Evolutionary conservation across 1,139 yeast species (phyloP).

Genomic region (Yamadazyma triangularis): DNA sequence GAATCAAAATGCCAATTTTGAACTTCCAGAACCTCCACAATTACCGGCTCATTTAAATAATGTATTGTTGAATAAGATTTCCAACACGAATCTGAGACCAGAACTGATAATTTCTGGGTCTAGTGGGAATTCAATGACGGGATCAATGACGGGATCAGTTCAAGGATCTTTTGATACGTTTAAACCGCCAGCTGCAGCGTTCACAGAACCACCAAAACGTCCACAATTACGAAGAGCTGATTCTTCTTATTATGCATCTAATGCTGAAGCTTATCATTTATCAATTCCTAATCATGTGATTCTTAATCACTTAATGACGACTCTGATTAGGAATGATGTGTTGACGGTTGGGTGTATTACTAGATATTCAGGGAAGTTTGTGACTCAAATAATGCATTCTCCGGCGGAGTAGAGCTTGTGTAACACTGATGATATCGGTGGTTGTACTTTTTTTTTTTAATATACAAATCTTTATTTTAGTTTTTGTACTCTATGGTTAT

Average conservation of each 20-base stretch:
- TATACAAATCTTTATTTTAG: too few relatives aligned
- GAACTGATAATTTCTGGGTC: too few relatives aligned
- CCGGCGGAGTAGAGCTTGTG: too few relatives aligned
- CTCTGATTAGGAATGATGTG: constrained; percentile 89
- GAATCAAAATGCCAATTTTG: constrained; percentile 44
- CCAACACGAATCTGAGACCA: too few relatives aligned
- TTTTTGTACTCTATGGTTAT: too few relatives aligned
- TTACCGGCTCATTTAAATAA: constrained; percentile 94
- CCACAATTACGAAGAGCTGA: constrained; percentile 54
- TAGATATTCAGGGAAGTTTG: constrained; percentile 84
- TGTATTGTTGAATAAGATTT: constrained; percentile 74
- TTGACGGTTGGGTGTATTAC: constrained; percentile 85
- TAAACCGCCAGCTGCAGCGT: constrained; percentile 16
- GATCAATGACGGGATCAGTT: too few relatives aligned
- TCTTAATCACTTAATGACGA: constrained; percentile 89
- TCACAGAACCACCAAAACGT: constrained; percentile 18
- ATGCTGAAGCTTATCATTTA: constrained; percentile 58
- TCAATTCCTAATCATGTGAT: constrained; percentile 96
- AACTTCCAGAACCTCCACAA: constrained; percentile 89
- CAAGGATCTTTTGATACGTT: too few relatives aligned
- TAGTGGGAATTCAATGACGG: constrained; percentile 3
- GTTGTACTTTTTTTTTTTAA: too few relatives aligned
- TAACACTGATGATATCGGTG: too few relatives aligned
- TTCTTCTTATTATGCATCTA: constrained; percentile 47
- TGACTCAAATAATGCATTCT: constrained; percentile 90